A percentile compares a stretch with the other conserved stretches of the same genome.
Conservation (phyloP, 2,329 filamentous ascomycete genomes). For the Phialophora macrospora region DNA sequence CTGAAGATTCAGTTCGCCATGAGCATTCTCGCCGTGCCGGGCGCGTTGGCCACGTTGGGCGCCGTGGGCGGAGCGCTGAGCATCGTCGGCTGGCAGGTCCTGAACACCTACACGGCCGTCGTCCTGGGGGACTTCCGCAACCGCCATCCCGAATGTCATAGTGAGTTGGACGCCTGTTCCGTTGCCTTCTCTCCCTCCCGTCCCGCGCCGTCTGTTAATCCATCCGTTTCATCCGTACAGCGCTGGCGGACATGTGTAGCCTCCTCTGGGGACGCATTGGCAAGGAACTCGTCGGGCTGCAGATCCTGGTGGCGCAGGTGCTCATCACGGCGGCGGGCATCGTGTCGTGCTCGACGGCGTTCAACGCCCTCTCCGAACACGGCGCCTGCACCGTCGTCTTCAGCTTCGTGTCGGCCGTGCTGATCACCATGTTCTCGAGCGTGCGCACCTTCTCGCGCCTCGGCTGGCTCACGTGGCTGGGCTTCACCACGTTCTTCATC, state of each 20-base stretch:
- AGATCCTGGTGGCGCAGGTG: conserved; percentile 20
- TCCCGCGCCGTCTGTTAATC: neutral
- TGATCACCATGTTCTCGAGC: conserved; percentile 29
- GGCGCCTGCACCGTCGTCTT: conserved; percentile 44
- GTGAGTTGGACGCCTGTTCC: conserved; percentile 2
- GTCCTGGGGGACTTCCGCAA: conserved; percentile 59
- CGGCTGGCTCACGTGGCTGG: conserved; percentile 14
- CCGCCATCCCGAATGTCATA: conserved; percentile 58
- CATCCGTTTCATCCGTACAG: neutral
- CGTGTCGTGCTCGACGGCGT: conserved; percentile 48
- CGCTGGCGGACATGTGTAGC: conserved; percentile 54
- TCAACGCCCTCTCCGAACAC: conserved; percentile 51
- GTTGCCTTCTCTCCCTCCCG: neutral
- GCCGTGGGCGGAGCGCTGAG: conserved; percentile 55
- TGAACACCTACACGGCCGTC: conserved; percentile 54
- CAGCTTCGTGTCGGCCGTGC: conserved; percentile 39
- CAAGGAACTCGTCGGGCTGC: conserved; percentile 17
- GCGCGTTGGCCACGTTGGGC: conserved; percentile 54
- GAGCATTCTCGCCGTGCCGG: conserved; percentile 56
- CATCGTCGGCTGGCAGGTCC: conserved; percentile 54
- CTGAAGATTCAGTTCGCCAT: conserved; percentile 56
- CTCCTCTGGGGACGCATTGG: conserved; percentile 23
- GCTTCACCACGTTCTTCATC: conserved; percentile 17
- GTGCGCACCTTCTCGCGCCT: conserved; percentile 13
- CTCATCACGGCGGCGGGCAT: conserved; percentile 53